Evolutionary conservation across 1,284 basidiomycete species (phyloP), one percentile per base, ranked within the genome.

Genomic region (Apiotrichum gamsii): DNA sequence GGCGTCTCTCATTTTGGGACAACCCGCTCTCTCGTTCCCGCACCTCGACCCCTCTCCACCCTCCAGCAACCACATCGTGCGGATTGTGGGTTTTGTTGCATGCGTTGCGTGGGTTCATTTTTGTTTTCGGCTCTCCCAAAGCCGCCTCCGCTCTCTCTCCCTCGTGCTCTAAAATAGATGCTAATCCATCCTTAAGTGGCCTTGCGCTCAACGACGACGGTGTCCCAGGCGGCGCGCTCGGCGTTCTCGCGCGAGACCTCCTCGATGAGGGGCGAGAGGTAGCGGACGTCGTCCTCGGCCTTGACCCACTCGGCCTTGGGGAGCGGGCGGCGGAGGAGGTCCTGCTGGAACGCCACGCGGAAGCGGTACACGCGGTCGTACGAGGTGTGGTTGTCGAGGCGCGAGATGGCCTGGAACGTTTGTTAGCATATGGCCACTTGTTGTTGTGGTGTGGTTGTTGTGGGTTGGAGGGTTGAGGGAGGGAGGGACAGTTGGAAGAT

Each of bases 331-430:
- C 97, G 93, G 43, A 87, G 73, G 51, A 93, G 78, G 52, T 84
- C 85, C 53, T 82, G 80, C 58, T 91, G 86, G 40, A 83, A 81
- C 30, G 91, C 90, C 39, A 83, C 77, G 68, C 90, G 87, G 72
- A 95, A 77, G 59, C 95, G 88, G 81, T 78, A 96, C 48, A 82
- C 82, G 54, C 94, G 88, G 80, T 97, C 93, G 74, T 94, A 97
- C 25, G 77, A 68, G 76, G 96, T 84, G 43, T 80, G 78, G 34
- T 80, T 77, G 34, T 87, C 82, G 61, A 98, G 76, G 70, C 94
- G 91, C 39, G 68, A 72, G 61, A 98, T 70, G 33, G 91, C 91
- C 90, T 95, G 52, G 0, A n/a, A n/a, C n/a, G n/a, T n/a, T n/a
- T n/a, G n/a, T n/a, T n/a, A n/a, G n/a, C n/a, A n/a, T n/a, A n/a